Evolutionary conservation across 2,329 filamentous ascomycete genomes (phyloP).

Genomic region (Cryphonectria radicalis): DNA sequence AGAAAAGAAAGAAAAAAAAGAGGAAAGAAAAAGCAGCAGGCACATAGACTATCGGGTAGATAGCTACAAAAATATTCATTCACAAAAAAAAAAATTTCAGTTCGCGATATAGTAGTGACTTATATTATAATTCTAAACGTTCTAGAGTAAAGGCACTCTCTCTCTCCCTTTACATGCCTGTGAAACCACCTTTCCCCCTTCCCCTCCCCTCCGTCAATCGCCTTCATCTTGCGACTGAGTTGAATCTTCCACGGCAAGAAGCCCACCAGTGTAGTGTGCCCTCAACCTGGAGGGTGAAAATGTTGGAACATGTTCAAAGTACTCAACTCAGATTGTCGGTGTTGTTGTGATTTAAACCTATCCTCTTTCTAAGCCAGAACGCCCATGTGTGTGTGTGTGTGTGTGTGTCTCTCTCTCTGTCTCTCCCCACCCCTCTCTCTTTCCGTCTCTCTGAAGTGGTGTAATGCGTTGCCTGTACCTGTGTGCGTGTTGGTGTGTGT

Average conservation of each 20-base stretch:
- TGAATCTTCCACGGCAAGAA: not conserved
- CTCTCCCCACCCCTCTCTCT: no score
- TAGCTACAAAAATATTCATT: conserved; percentile 6
- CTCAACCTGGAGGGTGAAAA: not conserved
- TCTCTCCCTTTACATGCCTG: not conserved
- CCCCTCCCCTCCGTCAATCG: not conserved
- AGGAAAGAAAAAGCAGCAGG: not conserved
- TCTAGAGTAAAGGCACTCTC: not conserved
- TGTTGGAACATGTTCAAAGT: not conserved
- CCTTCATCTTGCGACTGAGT: not conserved
- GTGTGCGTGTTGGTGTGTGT: not conserved
- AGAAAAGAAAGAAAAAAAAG: not conserved
- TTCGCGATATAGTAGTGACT: not conserved
- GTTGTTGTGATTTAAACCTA: not conserved
- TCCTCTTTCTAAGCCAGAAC: conserved; percentile 15
- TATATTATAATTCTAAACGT: not conserved
- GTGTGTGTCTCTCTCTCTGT: not conserved
- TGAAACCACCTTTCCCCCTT: not conserved
- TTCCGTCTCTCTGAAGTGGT: not conserved
- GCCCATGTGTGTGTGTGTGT: conserved; percentile 8
- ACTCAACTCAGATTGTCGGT: not conserved
- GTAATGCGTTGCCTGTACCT: not conserved
- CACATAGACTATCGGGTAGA: conserved; percentile 9
- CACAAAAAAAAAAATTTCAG: not conserved
- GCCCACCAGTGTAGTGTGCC: not conserved